A percentile compares a stretch with the other conserved stretches of the same genome.
Conservation (phyloP, 2,329 filamentous ascomycete genomes). For the Ceratocystis eucalypticola region DNA sequence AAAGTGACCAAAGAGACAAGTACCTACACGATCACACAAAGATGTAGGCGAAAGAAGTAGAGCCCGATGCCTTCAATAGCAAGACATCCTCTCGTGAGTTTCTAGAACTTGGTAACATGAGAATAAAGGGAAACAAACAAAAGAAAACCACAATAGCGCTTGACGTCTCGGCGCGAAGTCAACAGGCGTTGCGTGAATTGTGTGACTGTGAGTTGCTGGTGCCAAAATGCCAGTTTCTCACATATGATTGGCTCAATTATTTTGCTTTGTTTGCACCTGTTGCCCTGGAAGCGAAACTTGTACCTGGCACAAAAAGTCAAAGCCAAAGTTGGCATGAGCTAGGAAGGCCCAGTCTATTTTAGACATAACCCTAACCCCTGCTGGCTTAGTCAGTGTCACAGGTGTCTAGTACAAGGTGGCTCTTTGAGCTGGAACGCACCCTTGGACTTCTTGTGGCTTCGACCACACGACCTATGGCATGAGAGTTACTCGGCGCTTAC, state of each 20-base stretch:
- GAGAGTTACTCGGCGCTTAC: no score
- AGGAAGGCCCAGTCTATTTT: background rate
- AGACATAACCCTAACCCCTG: background rate
- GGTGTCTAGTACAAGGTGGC: slow-evolving; percentile 6
- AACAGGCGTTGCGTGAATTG: background rate
- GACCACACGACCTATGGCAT: no score
- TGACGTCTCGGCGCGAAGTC: background rate
- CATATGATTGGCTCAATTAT: slow-evolving; percentile 5
- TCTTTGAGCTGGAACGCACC: background rate
- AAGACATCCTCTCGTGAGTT: background rate
- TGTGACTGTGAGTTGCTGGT: background rate
- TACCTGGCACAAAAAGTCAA: background rate
- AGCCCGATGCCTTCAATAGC: background rate
- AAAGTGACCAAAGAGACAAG: background rate
- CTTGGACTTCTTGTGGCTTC: no score
- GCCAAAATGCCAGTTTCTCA: background rate
- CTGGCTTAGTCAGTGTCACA: background rate
- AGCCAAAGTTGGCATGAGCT: background rate
- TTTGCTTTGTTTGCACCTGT: slow-evolving; percentile 12
- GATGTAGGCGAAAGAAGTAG: background rate
- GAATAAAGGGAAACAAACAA: background rate
- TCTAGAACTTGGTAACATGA: background rate
- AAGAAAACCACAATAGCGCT: background rate
- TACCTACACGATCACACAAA: background rate
- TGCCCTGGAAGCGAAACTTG: slow-evolving; percentile 17